A percentile compares a stretch with the other conserved stretches of the same genome.
phyloP scores from a whole-genome alignment of 2,329 filamentous ascomycete species.

The Fusarium sp. region DNA sequence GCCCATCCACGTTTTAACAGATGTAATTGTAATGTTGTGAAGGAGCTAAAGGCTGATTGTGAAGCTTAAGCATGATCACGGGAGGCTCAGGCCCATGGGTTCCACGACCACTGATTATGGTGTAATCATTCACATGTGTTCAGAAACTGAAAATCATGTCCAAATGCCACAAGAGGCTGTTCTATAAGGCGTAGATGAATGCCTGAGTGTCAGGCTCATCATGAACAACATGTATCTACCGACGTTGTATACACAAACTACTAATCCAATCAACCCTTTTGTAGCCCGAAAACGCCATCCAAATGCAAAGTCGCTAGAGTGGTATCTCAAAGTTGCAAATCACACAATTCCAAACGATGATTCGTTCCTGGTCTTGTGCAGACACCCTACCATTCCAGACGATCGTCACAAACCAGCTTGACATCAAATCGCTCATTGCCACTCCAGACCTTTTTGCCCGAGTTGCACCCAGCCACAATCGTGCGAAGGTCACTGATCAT shows the following conservation, averaged over 20 bases:
- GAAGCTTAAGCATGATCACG: slow-evolving; percentile 6
- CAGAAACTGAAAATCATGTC: background rate
- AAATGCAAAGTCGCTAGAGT: slow-evolving; percentile 27
- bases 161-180: background rate
- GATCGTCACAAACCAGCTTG: slow-evolving; percentile 66
- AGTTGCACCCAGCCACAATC: slow-evolving; percentile 64
- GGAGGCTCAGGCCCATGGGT: slow-evolving; percentile 5
- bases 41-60: background rate
- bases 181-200: background rate
- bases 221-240: background rate
- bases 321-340: slow-evolving; percentile 37
- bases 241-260: background rate
- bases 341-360: background rate
- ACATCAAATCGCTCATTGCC: slow-evolving; percentile 67
- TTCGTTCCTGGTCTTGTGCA: background rate
- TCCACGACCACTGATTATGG: slow-evolving; percentile 3
- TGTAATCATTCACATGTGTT: background rate
- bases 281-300: slow-evolving; percentile 4
- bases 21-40: background rate
- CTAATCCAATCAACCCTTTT: background rate
- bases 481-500: slow-evolving; percentile 68
- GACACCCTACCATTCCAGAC: slow-evolving; percentile 58
- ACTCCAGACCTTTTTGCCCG: slow-evolving; percentile 63
- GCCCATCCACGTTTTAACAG: background rate
- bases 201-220: background rate